phyloP scores from a whole-genome alignment of 345 rosid genomes.

The Eutrema yunnanense region DNA sequence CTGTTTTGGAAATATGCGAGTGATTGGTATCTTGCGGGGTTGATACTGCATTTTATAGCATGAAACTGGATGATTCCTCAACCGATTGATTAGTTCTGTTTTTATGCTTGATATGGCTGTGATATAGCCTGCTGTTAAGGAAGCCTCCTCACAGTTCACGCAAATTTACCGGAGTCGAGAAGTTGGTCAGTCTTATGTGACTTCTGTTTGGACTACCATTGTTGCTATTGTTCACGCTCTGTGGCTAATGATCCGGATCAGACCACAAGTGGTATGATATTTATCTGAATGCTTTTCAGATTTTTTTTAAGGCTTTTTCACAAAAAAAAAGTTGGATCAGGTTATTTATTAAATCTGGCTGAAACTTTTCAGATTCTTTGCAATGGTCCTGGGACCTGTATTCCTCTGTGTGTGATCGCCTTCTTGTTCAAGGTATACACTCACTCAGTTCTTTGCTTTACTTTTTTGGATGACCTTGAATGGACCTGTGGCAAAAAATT shows the following conservation, averaged over 20 bases:
- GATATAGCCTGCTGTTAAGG: conserved; percentile 35
- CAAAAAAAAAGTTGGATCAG: background rate
- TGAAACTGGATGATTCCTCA: background rate
- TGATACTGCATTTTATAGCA: background rate
- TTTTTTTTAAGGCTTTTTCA: background rate
- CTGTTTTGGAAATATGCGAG: background rate
- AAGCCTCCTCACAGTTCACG: conserved; percentile 41
- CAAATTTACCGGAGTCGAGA: conserved; percentile 91
- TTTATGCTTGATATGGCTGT: conserved; percentile 1
- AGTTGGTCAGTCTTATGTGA: conserved; percentile 89
- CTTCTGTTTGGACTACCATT: conserved; percentile 81
- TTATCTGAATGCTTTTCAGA: background rate
- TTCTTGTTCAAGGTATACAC: conserved; percentile 65
- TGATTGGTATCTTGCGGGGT: background rate
- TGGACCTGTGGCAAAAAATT: background rate
- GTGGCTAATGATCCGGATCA: conserved; percentile 67
- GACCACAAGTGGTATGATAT: conserved; percentile 78
- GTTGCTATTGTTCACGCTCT: conserved; percentile 61
- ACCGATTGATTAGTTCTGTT: background rate
- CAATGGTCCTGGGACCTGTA: conserved; percentile 96
- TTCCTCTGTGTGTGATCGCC: conserved; percentile 76
- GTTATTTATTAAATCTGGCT: background rate
- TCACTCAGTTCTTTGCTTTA: background rate
- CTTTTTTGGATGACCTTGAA: background rate
- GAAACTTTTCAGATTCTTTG: conserved; percentile 57